Base-by-base conservation (phyloP, 2,329 filamentous ascomycete species). In the Pyrenophora seminiperda region DNA sequence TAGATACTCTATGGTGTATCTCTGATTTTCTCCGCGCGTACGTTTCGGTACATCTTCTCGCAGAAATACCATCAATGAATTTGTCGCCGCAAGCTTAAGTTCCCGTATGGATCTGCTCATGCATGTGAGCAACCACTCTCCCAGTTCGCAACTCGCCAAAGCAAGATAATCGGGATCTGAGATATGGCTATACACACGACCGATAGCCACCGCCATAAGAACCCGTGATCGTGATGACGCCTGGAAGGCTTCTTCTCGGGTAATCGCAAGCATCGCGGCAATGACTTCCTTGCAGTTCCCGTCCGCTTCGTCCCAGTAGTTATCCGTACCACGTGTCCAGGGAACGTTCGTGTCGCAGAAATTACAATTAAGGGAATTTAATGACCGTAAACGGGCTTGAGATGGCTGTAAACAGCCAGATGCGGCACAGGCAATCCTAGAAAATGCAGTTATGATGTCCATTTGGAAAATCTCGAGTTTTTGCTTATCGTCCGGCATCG, bases 51-150 rank as follows among this genome's bases (percentile, higher is more conserved):
- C 62, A 44, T 74, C 68, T 34, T 77, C 72, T 43, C 79, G 77
- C 29, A 92, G 74, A 68, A 94, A 95, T 0, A 80, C 76, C 39
- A 85, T 79, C 19, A 93, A 69, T 0, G 86, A 84, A 52, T 83
- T 81, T 29, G 88, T 89, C 50, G 92, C 89, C 30, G 88, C 88
- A 61, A 97, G 83, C 24, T 93, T 86, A 20, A 97, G 77, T 69
- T 97, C 94, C 66, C 93, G 83, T 15, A 91, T 73, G 1, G 92
- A 95, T 71, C 92, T 96, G 56, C 87, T 86, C 31, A 97, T 77
- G 0, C 88, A 90, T 59, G 88, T 84, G 4, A 97, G 76, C 65
- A 91, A 92, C 83, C 90, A 93, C 63, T 92, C 86, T 0, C 90
- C 91, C 32, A 90, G 75, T 0, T 76, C 70, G 7, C 90, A 91